Percentiles rank a stretch among this genome's conserved stretches.
phyloP scores from a whole-genome alignment of 2,329 filamentous ascomycete genomes.

The Rhynchosporium agropyri region DNA sequence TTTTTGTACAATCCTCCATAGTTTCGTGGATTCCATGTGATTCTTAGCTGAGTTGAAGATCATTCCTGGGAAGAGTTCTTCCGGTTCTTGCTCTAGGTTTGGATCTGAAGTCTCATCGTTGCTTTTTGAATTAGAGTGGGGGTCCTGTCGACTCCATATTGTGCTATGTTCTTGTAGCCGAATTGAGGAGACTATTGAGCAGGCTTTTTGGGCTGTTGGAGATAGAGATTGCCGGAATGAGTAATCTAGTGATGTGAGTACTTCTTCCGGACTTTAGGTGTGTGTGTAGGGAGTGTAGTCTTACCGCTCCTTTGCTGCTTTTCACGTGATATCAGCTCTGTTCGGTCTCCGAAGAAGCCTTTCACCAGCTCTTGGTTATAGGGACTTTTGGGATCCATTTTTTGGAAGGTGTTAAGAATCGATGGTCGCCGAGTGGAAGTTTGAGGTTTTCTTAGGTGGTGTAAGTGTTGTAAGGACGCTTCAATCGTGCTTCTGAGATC shows the following conservation, averaged over 20 bases:
- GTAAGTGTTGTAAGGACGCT: neutral
- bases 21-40: conserved; percentile 75
- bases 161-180: conserved; percentile 71
- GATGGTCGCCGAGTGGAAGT: no score
- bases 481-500: neutral
- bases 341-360: conserved; percentile 21
- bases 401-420: neutral
- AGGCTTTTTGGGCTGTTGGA: conserved; percentile 73
- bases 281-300: neutral
- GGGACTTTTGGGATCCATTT: conserved; percentile 3
- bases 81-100: conserved; percentile 45
- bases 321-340: conserved; percentile 26
- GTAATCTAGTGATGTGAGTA: conserved; percentile 51
- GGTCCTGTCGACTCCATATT: conserved; percentile 65
- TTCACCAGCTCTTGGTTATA: neutral
- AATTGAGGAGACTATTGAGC: conserved; percentile 76
- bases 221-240: conserved; percentile 73
- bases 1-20: conserved; percentile 78
- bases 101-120: conserved; percentile 65
- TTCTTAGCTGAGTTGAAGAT: conserved; percentile 84
- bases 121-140: neutral
- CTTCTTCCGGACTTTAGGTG: neutral
- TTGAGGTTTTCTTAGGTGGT: neutral
- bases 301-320: conserved; percentile 31
- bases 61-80: conserved; percentile 79